phyloP scores from a whole-genome alignment of 2,329 filamentous ascomycete species.

The Colletotrichum euphorbiae region DNA sequence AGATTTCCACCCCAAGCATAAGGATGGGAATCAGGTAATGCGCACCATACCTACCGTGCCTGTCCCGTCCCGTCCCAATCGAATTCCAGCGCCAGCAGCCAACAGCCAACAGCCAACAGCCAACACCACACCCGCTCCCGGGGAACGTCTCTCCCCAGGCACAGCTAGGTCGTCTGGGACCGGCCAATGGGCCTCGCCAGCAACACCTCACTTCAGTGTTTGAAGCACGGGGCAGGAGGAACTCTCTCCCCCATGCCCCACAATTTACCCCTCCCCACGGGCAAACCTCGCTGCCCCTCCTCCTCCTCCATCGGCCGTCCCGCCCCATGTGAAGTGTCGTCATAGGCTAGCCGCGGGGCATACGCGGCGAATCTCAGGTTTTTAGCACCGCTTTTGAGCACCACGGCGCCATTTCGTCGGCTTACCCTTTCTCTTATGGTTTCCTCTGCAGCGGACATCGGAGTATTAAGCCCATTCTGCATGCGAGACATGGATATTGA shows the following conservation, averaged over 20 bases:
- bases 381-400: not conserved
- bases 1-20: not conserved
- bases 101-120: not conserved
- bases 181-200: not conserved
- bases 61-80: not conserved
- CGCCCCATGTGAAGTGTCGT: constrained; percentile 37
- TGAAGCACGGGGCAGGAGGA: not conserved
- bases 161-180: not conserved
- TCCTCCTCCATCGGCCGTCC: constrained; percentile 24
- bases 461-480: not conserved
- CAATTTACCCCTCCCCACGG: constrained; percentile 30
- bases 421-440: not conserved
- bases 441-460: not conserved
- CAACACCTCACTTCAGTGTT: too few species aligned
- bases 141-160: not conserved
- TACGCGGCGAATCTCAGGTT: not conserved
- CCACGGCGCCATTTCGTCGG: not conserved
- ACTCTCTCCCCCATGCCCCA: not conserved
- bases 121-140: not conserved
- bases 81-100: constrained; percentile 12
- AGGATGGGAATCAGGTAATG: not conserved
- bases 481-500: not conserved
- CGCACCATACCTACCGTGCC: too few species aligned
- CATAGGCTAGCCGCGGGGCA: constrained; percentile 26
- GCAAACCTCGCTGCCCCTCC: constrained; percentile 20